Evolutionary conservation across 2,329 filamentous ascomycete species (phyloP).

Genomic region (Epicoccum nigrum): DNA sequence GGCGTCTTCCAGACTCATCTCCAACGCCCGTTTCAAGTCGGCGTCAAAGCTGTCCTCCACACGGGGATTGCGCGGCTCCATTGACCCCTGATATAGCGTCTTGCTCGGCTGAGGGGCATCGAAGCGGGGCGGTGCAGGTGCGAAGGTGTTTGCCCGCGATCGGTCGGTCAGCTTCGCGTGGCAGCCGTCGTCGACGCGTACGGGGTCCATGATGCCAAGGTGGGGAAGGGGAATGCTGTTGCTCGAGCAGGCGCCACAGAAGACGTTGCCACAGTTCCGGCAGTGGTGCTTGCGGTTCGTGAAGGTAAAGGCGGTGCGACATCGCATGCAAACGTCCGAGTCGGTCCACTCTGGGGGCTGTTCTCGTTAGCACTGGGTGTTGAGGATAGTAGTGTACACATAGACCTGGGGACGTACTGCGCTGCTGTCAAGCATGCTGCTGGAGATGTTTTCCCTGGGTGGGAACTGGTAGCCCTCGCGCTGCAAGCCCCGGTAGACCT

Average conservation of each 20-base stretch:
- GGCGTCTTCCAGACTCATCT: conserved; percentile 96
- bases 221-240: conserved; percentile 89
- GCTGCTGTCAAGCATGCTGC: conserved; percentile 96
- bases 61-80: conserved; percentile 89
- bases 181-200: conserved; percentile 95
- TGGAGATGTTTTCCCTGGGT: conserved; percentile 83
- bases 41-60: conserved; percentile 93
- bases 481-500: conserved; percentile 83
- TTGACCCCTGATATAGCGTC: conserved; percentile 68
- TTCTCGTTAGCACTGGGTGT: conserved; percentile 2
- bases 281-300: conserved; percentile 99
- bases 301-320: conserved; percentile 92
- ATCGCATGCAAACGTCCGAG: conserved; percentile 98
- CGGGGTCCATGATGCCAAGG: conserved; percentile 86
- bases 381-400: not conserved
- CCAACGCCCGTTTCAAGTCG: conserved; percentile 88
- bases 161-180: conserved; percentile 87
- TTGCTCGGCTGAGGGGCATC: conserved; percentile 62
- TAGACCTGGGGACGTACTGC: conserved; percentile 80
- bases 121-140: conserved; percentile 53
- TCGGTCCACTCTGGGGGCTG: conserved; percentile 97
- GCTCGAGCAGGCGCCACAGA: conserved; percentile 91
- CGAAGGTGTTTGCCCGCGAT: conserved; percentile 55
- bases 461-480: conserved; percentile 88
- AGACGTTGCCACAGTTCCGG: conserved; percentile 96